Evolutionary conservation across 163 green algal species (phyloP).

Genomic region (Prototheca stagnorum): DNA sequence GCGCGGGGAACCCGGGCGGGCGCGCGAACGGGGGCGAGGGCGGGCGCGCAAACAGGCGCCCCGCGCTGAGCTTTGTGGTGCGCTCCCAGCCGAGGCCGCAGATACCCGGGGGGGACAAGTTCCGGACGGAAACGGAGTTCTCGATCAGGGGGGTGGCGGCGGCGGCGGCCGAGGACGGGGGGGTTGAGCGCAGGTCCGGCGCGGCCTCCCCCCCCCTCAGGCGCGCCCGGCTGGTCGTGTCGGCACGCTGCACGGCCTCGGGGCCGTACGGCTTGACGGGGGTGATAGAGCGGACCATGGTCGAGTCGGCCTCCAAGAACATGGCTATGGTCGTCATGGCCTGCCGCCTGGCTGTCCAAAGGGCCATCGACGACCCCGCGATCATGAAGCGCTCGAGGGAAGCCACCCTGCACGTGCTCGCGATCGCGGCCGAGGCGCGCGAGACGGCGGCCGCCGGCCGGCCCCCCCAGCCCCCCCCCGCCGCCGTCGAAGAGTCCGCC

Average conservation of each 20-base stretch:
- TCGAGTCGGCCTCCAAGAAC: slow-evolving; percentile 1
- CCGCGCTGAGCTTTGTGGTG: slow-evolving; percentile 1
- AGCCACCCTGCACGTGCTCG: too few relatives aligned
- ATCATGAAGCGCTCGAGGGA: too few relatives aligned
- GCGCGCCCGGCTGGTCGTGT: not conserved
- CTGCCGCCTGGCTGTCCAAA: too few relatives aligned
- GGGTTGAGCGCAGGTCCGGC: not conserved
- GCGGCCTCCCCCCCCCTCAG: not conserved
- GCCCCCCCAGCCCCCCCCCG: too few relatives aligned
- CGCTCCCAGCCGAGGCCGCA: slow-evolving; percentile 7
- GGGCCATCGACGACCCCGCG: too few relatives aligned
- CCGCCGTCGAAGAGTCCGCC: too few relatives aligned
- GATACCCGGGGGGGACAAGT: slow-evolving; percentile 13
- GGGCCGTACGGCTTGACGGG: slow-evolving; percentile 12
- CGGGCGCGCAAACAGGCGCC: not conserved
- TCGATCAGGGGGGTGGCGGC: not conserved
- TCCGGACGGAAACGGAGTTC: slow-evolving; percentile 2
- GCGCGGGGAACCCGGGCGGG: too few relatives aligned
- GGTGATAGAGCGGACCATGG: slow-evolving; percentile 22
- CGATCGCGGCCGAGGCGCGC: too few relatives aligned
- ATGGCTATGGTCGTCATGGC: too few relatives aligned
- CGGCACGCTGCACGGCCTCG: slow-evolving; percentile 3
- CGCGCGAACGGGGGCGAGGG: too few relatives aligned
- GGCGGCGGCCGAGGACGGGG: not conserved
- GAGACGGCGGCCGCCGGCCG: too few relatives aligned